These are phyloP conservation scores for Magnolia sinica DNA, from an alignment of 164 flowering plant genomes.

Conservation along the genomic window DNA sequence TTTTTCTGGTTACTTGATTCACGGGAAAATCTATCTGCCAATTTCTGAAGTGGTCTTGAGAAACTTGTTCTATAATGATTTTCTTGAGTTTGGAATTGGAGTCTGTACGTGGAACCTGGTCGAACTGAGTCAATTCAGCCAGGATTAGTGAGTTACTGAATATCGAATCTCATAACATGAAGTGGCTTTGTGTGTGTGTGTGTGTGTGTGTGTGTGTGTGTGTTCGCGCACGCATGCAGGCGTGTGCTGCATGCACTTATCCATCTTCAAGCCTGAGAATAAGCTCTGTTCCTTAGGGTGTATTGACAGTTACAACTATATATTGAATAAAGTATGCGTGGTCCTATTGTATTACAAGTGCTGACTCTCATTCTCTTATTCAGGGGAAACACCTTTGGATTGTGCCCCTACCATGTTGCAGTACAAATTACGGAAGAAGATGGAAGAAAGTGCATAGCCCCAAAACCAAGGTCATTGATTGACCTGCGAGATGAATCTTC, in stretches of 20 bases:
- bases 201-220: too few species aligned
- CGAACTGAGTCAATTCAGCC: neutral
- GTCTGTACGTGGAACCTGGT: neutral
- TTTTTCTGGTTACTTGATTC: neutral
- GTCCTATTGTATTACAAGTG: neutral
- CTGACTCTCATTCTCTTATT: slow-evolving; percentile 7
- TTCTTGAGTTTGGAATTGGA: neutral
- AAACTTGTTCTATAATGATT: neutral
- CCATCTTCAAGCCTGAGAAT: neutral
- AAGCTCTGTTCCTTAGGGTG: neutral
- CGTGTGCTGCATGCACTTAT: neutral
- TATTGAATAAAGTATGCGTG: neutral
- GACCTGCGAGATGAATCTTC: neutral
- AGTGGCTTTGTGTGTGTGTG: too few species aligned
- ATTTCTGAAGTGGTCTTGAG: neutral
- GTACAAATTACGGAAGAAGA: slow-evolving; percentile 69
- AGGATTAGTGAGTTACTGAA: neutral
- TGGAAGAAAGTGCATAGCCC: slow-evolving; percentile 36
- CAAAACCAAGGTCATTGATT: too few species aligned
- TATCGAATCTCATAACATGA: neutral
- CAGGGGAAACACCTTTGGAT: slow-evolving; percentile 91
- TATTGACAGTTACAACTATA: neutral
- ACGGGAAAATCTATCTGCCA: neutral
- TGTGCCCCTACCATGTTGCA: slow-evolving; percentile 90
- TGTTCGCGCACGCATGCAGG: neutral